A percentile compares a stretch with the other conserved stretches of the same genome.
phyloP scores from a whole-genome alignment of 768 basidiomycete genomes.

The Leccinum variicolor region DNA sequence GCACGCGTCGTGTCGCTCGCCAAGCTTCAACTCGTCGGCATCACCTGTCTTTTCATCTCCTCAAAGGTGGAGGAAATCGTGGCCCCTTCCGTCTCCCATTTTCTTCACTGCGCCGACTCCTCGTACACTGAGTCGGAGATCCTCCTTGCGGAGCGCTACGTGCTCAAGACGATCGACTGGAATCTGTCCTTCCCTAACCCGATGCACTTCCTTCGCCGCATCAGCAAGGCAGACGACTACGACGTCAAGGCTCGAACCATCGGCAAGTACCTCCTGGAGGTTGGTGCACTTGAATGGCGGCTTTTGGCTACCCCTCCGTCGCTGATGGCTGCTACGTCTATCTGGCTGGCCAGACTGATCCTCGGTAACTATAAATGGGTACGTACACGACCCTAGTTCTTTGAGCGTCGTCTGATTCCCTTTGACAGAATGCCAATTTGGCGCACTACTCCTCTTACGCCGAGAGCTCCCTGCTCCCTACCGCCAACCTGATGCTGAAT shows the following conservation, averaged over 20 bases:
- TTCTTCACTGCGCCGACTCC: slow-evolving; percentile 75
- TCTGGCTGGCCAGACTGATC: slow-evolving; percentile 82
- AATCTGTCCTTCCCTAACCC: slow-evolving; percentile 85
- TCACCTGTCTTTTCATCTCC: slow-evolving; percentile 83
- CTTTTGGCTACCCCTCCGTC: slow-evolving; percentile 74
- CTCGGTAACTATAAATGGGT: slow-evolving; percentile 89
- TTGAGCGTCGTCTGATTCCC: slow-evolving; percentile 10
- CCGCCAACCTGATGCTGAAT: slow-evolving; percentile 84
- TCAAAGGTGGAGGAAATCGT: slow-evolving; percentile 93
- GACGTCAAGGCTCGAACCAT: slow-evolving; percentile 82
- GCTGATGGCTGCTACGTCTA: slow-evolving; percentile 74
- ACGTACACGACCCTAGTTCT: slow-evolving; percentile 27
- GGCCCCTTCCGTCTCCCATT: slow-evolving; percentile 78
- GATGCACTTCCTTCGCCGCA: slow-evolving; percentile 82
- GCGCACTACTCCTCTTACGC: slow-evolving; percentile 86
- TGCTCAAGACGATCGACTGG: slow-evolving; percentile 83
- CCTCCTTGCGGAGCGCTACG: slow-evolving; percentile 83
- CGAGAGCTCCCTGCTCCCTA: slow-evolving; percentile 74
- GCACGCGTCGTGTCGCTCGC: slow-evolving; percentile 70
- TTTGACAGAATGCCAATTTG: slow-evolving; percentile 68
- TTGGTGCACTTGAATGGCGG: slow-evolving; percentile 77
- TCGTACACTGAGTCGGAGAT: slow-evolving; percentile 78
- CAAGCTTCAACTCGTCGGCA: slow-evolving; percentile 90
- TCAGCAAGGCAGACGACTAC: slow-evolving; percentile 92
- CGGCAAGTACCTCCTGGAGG: slow-evolving; percentile 89